phyloP scores from a whole-genome alignment of 2,329 filamentous ascomycete species.

The Aspergillus udagawae region DNA sequence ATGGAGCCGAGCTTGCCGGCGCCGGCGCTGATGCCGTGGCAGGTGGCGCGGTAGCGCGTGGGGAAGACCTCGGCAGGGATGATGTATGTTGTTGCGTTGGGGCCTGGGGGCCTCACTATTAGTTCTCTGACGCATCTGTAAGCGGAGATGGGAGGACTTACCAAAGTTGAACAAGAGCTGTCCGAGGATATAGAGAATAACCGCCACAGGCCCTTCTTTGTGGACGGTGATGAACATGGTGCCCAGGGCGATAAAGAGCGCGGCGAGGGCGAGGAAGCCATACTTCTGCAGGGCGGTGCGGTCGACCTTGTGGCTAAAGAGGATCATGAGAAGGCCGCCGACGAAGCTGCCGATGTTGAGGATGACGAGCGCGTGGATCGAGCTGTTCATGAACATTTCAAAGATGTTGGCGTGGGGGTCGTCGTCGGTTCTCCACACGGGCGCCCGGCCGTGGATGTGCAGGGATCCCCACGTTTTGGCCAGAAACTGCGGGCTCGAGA shows the following conservation, averaged over 20 bases:
- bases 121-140: too few relatives aligned
- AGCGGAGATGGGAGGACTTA: slow-evolving; percentile 11
- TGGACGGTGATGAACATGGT: slow-evolving; percentile 40
- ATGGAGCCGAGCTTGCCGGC: slow-evolving; percentile 52
- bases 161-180: slow-evolving; percentile 49
- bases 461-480: slow-evolving; percentile 39
- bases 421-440: slow-evolving; percentile 35
- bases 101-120: slow-evolving; percentile 17
- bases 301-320: slow-evolving; percentile 37
- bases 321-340: slow-evolving; percentile 40
- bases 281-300: slow-evolving; percentile 43
- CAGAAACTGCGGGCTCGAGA: slow-evolving; percentile 42
- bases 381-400: slow-evolving; percentile 37
- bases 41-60: slow-evolving; percentile 51
- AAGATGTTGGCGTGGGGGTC: slow-evolving; percentile 40
- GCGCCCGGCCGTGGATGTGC: slow-evolving; percentile 23
- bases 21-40: slow-evolving; percentile 53
- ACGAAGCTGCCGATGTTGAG: slow-evolving; percentile 41
- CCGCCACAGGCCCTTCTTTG: slow-evolving; percentile 31
- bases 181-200: slow-evolving; percentile 43
- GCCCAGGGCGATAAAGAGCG: slow-evolving; percentile 42
- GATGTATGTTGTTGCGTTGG: slow-evolving; percentile 42
- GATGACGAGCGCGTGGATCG: slow-evolving; percentile 37
- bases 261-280: slow-evolving; percentile 41
- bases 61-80: slow-evolving; percentile 56